Base-by-base conservation (phyloP, 73 alveolate genomes). In the Paramecium caudatum region DNA sequence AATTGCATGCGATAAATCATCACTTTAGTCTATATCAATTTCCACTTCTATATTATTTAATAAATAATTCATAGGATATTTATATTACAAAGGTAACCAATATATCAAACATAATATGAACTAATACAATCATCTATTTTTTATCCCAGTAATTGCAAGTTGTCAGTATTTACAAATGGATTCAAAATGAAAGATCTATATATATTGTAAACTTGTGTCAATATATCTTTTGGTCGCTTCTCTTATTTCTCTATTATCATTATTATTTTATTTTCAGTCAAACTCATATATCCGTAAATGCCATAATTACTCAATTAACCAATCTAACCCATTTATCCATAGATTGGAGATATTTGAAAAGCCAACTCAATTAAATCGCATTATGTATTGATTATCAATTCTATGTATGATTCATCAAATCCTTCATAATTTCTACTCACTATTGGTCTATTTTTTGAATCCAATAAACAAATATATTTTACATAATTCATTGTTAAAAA, bases 51-150 rank as follows among this genome's bases (percentile, higher is more conserved):
- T 55, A 23, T 55, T 55, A 55, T 55, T 55, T 55, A 55, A 55
- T 55, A 55, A 55, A 55, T 55, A 55, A 55, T 55, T 43, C 80
- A 55, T 55, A n/a, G n/a, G n/a, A n/a, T n/a, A n/a, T n/a, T n/a
- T n/a, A n/a, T n/a, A n/a, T n/a, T n/a, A n/a, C n/a, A n/a, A n/a
- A n/a, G n/a, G n/a, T n/a, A n/a, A n/a, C n/a, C n/a, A n/a, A n/a
- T n/a, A n/a, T n/a, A n/a, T n/a, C n/a, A n/a, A n/a, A n/a, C n/a
- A n/a, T n/a, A n/a, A n/a, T 13, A 55, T 17, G 17, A 0, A 55
- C 6, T 55, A 55, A 55, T 9, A 55, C 41, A 55, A 55, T 55
- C 80, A 55, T 55, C 80, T 27, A 55, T 55, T 15, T 55, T 55
- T 55, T 55, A 27, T 12, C 10, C 36, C 37, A 21, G 9, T 1